Evolutionary conservation across 495 filamentous ascomycete genomes (phyloP).

Genomic region (Xylaria sp.): DNA sequence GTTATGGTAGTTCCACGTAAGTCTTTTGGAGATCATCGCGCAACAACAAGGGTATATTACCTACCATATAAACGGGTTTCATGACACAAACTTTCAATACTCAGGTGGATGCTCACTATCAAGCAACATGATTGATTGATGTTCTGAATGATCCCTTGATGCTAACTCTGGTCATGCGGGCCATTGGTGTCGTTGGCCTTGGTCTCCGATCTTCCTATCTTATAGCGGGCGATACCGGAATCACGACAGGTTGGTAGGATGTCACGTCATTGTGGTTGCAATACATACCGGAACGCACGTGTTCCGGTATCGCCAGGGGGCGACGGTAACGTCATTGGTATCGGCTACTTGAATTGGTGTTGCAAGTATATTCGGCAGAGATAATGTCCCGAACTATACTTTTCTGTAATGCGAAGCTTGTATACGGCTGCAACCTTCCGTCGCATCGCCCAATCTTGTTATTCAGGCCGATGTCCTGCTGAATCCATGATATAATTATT

Average conservation of each 20-base stretch:
- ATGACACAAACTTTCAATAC: too few species aligned
- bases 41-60: too few species aligned
- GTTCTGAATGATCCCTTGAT: neutral
- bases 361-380: conserved; percentile 1
- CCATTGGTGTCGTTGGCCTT: conserved; percentile 15
- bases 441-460: conserved; percentile 14
- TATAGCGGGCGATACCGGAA: conserved; percentile 18
- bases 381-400: conserved; percentile 12
- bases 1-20: too few species aligned
- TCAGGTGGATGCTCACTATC: conserved; percentile 4
- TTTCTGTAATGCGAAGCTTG: conserved; percentile 15
- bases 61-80: too few species aligned
- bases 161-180: neutral
- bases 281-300: conserved; percentile 1
- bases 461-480: conserved; percentile 5
- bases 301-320: conserved; percentile 15
- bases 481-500: conserved; percentile 7
- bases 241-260: conserved; percentile 12
- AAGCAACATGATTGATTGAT: conserved; percentile 8
- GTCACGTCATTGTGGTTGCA: conserved; percentile 11
- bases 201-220: conserved; percentile 6
- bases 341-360: conserved; percentile 13
- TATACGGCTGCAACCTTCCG: conserved; percentile 5
- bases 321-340: conserved; percentile 6
- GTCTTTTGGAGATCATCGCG: too few species aligned